These are phyloP conservation scores for Parietaria judaica DNA, from an alignment of 306 rosid species.

Conservation along the genomic window DNA sequence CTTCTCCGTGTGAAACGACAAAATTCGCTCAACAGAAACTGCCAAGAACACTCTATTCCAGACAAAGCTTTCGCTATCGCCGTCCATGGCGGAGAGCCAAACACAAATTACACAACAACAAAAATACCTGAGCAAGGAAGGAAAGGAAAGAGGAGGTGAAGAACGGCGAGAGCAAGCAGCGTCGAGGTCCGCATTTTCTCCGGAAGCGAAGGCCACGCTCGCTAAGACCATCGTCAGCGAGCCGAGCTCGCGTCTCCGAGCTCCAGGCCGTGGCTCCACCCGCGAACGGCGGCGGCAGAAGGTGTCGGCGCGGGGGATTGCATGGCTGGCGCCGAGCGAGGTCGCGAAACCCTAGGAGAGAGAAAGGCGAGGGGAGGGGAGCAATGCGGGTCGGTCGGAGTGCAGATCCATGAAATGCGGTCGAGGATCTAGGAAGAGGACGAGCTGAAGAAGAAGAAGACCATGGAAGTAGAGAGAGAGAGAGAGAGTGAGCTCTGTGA, in stretches of 20 bases:
- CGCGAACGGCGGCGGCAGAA: constrained; percentile 16
- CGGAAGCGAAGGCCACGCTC: constrained; percentile 23
- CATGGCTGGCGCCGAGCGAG: constrained; percentile 28
- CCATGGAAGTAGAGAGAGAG: background rate
- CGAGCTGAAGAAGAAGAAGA: background rate
- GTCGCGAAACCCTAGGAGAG: constrained; percentile 53
- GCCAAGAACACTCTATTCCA: background rate
- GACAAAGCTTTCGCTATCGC: background rate
- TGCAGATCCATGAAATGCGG: constrained; percentile 66
- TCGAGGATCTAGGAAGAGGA: constrained; percentile 33
- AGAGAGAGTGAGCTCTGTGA: constrained; percentile 13
- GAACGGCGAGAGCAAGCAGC: constrained; percentile 26
- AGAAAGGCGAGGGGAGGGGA: constrained; percentile 15
- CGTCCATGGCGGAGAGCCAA: constrained; percentile 12
- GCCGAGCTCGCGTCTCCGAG: constrained; percentile 16
- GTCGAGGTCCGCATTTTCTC: constrained; percentile 54
- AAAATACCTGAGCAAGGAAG: constrained; percentile 52
- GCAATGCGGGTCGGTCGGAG: constrained; percentile 31
- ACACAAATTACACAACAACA: background rate
- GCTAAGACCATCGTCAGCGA: constrained; percentile 32
- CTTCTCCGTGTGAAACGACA: constrained; percentile 2
- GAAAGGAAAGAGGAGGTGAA: constrained; percentile 31
- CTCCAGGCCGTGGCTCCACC: constrained; percentile 20
- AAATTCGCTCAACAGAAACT: background rate
- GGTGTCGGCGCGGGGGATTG: constrained; percentile 9